Evolutionary conservation across 2,329 filamentous ascomycete genomes (phyloP), one percentile per base, ranked within the genome.

Genomic region (Xylariales sp.): DNA sequence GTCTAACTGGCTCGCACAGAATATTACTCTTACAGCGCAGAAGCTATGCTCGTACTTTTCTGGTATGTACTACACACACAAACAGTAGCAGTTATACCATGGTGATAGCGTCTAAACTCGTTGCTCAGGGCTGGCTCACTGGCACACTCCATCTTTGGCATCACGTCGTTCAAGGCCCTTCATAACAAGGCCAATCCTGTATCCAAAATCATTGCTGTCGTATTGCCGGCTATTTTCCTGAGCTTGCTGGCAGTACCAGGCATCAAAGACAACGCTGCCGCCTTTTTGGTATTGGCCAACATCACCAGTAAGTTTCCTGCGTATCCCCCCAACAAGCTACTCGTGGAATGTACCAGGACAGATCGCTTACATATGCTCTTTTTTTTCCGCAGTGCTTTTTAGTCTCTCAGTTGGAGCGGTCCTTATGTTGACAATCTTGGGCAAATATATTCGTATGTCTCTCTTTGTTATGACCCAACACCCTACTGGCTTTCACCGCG

Each of bases 11-110:
- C 25, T 1, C 13, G n/a, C 5, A 1, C 33, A 74, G 70, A 73
- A 47, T 72, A 66, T 34, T 72, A 72, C 41, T 61, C 59, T 20
- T 74, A 74, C 47, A 72, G 70, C 51, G 66, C 67, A n/a, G 66
- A 72, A 49, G 56, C 66, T 7, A 51, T 71, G 20, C 56, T 70
- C 23, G 56, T 67, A 5, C 52, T 72, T 5, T 70, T 66, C 38
- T 74, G 70, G 68, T 69, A 52, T 35, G 53, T 42, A 10, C 7
- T 10, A 7, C 28, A 18, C 23, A 15, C 23, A 16, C n/a, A n/a
- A n/a, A n/a, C n/a, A n/a, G n/a, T n/a, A n/a, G n/a, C n/a, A n/a
- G n/a, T 6, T 10, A n/a, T 12, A n/a, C n/a, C 6, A 31, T 8
- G 23, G 8, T n/a, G n/a, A 25, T 8, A 8, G n/a, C 4, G 17